Evolutionary conservation across 305 asterid genomes (phyloP), one percentile per base, ranked within the genome.

Genomic region (Ruellia speciosa): DNA sequence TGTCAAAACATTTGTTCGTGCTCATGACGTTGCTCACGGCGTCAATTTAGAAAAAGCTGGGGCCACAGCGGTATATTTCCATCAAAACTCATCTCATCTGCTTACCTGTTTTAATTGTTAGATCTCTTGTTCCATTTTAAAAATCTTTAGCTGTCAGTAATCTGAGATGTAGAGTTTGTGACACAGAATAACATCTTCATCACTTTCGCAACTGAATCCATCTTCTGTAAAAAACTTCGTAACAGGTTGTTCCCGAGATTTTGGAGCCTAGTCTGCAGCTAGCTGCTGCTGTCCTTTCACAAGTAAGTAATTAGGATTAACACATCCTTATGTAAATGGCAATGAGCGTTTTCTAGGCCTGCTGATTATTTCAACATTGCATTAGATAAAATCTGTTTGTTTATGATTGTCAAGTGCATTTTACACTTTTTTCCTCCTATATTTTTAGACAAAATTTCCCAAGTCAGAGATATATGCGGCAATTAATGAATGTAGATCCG

Each of bases 21-120:
- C 99, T 60, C 99, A 93, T 75, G 99, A 93, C 67, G 96, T 93
- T 45, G 99, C 89, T 68, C 99, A 93, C 66, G 99, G 99, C 58
- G 85, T 88, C 72, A 88, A 88, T 68, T 69, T 93, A 70, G 99
- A 93, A 69, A 93, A 93, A 74, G 99, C 99, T 31, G 99, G 99
- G 60, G 97, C 99, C 67, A 78, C 97, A 45, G 97, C 99, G 84
- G 99, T 93, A 93, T 54, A 24, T 24, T 24, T 24, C 31, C 31
- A 24, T 24, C 4, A 24, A n/a, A n/a, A n/a, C n/a, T n/a, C n/a
- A n/a, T n/a, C n/a, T n/a, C n/a, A 24, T 24, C 31, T 24, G 31
- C 31, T 24, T 24, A 24, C 31, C 31, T 24, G 31, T 24, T 24
- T 4, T 24, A 24, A 24, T 24, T 24, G 4, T 24, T 24, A 24